Percentiles rank a stretch among this genome's conserved stretches.
phyloP scores from a whole-genome alignment of 129 eudicot species.

The Saposhnikovia divaricata region DNA sequence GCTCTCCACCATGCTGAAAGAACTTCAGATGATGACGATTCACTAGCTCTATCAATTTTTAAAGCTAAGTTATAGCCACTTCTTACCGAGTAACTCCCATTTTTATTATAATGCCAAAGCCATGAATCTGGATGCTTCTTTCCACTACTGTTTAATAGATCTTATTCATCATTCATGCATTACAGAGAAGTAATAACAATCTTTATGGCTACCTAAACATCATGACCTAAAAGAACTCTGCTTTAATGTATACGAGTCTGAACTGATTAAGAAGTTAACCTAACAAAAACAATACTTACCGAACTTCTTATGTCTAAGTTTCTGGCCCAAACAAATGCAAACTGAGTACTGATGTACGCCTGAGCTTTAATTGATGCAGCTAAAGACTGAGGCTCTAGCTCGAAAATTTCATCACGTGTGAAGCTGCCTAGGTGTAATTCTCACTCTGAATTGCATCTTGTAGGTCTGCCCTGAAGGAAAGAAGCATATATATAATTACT shows the following conservation, averaged over 20 bases:
- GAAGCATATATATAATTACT: constrained; percentile 9
- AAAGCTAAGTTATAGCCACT: no score
- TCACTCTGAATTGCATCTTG: constrained; percentile 83
- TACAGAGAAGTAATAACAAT: not conserved
- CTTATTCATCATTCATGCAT: not conserved
- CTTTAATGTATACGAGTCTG: not conserved
- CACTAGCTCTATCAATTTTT: no score
- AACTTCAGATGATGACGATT: no score
- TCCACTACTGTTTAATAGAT: not conserved
- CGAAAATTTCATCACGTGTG: constrained; percentile 67
- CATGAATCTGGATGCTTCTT: no score
- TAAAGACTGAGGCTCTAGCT: constrained; percentile 78
- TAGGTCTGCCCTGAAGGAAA: constrained; percentile 74
- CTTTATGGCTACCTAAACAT: not conserved
- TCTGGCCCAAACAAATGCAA: constrained; percentile 82
- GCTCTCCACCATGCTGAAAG: no score
- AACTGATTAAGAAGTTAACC: not conserved
- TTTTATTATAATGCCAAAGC: no score
- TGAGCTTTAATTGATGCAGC: constrained; percentile 76
- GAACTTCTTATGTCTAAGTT: constrained; percentile 74
- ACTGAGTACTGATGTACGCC: constrained; percentile 62
- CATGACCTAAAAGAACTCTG: not conserved
- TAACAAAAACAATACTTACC: constrained; percentile 30
- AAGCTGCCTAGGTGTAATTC: constrained; percentile 68
- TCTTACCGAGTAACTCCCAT: no score